Evolutionary conservation across 2,329 filamentous ascomycete species (phyloP), one percentile per base, ranked within the genome.

Genomic region (Alternaria panax): DNA sequence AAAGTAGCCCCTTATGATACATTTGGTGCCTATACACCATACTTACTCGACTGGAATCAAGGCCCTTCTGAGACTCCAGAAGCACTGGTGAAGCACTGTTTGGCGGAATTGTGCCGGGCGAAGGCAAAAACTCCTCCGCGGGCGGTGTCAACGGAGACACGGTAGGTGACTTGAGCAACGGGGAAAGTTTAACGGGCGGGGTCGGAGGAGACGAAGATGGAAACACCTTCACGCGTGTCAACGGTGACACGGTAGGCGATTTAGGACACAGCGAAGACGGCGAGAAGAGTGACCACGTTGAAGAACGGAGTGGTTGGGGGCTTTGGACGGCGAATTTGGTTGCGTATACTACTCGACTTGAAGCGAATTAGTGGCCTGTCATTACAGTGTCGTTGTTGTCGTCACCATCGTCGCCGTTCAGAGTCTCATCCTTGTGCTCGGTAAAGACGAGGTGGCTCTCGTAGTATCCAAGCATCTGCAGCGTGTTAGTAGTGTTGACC

Each of bases 391-490:
- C 30, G 25, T 57, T 47, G 36, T 38, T 54, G n/a, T 68, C 62
- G 36, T 64, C 54, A 54, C 63, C 63, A 25, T 68, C 59, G 30
- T 64, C 52, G 51, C 63, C 60, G 40, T 68, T 64, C 16, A 59
- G 32, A 36, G 32, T 20, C 8, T 53, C 57, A 7, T 62, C 62
- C 7, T 28, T 38, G 27, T 63, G 59, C 8, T 64, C 43, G 30
- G 65, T 68, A 61, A 75, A 75, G 36, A 75, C 72, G 1, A 84
- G 72, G 63, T 85, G 83, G 48, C 76, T 79, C 65, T 84, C 82
- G 67, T 84, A 85, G 66, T 84, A 85, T 41, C 71, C 72, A 2
- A 85, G 75, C 82, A 77, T 77, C 71, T 75, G 36, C 12, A 6
- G 4, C 2, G 16, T 2, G 38, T 71, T 24, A 69, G 62, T 28